These are phyloP conservation scores for Daldinia sp. DNA, from an alignment of 2,329 filamentous ascomycete species.

Conservation along the genomic window DNA sequence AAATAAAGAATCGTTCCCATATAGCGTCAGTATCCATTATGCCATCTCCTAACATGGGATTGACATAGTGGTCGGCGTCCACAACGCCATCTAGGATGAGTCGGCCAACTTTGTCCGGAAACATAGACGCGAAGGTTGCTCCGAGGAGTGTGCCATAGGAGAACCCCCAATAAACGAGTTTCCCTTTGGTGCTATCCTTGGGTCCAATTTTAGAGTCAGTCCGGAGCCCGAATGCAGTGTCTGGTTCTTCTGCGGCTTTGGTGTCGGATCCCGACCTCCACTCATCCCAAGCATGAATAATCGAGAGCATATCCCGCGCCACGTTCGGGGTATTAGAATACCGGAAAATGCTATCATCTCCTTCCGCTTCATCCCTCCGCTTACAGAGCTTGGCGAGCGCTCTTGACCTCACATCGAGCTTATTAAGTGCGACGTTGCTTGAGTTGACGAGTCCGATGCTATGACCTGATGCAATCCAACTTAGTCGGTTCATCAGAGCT, in stretches of 20 bases:
- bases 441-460: slow-evolving; percentile 54
- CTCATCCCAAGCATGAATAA: slow-evolving; percentile 56
- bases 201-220: slow-evolving; percentile 28
- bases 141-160: slow-evolving; percentile 58
- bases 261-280: slow-evolving; percentile 45
- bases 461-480: slow-evolving; percentile 50
- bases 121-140: slow-evolving; percentile 57
- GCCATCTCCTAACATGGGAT: slow-evolving; percentile 55
- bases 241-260: slow-evolving; percentile 31
- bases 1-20: slow-evolving; percentile 59
- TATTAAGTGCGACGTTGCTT: slow-evolving; percentile 51
- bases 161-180: slow-evolving; percentile 56
- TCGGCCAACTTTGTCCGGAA: slow-evolving; percentile 57
- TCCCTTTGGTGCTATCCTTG: slow-evolving; percentile 45
- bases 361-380: slow-evolving; percentile 47
- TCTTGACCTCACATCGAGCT: slow-evolving; percentile 47
- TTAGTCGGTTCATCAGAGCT: slow-evolving; percentile 51
- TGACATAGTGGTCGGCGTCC: slow-evolving; percentile 58
- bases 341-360: slow-evolving; percentile 51
- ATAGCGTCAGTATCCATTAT: slow-evolving; percentile 61
- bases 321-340: slow-evolving; percentile 53
- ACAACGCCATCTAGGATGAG: slow-evolving; percentile 56
- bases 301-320: slow-evolving; percentile 57
- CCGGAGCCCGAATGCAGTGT: slow-evolving; percentile 21
- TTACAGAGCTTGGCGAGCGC: slow-evolving; percentile 53